Evolutionary conservation across 2,329 filamentous ascomycete genomes (phyloP).

Genomic region (Fonsecaea multimorphosa): DNA sequence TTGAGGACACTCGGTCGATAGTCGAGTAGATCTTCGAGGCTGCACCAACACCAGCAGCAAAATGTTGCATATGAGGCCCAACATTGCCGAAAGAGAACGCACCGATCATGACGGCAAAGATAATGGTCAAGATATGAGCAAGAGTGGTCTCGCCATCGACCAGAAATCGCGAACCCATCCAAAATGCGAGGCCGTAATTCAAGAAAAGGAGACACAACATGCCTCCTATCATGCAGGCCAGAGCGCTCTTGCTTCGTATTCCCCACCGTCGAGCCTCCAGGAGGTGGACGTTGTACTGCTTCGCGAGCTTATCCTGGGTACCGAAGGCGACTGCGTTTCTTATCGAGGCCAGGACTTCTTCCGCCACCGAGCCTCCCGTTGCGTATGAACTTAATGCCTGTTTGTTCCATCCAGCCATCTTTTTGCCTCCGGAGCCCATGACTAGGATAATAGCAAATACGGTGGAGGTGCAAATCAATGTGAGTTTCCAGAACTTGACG

Average conservation of each 20-base stretch:
- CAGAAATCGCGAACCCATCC: constrained; percentile 78
- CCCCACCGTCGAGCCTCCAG: constrained; percentile 75
- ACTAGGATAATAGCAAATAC: constrained; percentile 78
- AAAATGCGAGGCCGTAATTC: constrained; percentile 87
- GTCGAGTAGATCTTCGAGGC: constrained; percentile 92
- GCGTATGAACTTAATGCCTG: constrained; percentile 79
- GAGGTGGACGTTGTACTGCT: constrained; percentile 80
- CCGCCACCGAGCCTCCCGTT: constrained; percentile 82
- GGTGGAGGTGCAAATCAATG: constrained; percentile 82
- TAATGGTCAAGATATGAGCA: constrained; percentile 77
- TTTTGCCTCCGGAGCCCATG: constrained; percentile 74
- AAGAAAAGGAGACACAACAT: constrained; percentile 86
- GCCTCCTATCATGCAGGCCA: constrained; percentile 78
- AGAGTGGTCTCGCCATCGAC: constrained; percentile 70
- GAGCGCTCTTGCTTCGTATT: constrained; percentile 72
- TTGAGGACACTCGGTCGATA: constrained; percentile 83
- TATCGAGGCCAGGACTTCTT: constrained; percentile 93
- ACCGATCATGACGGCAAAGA: constrained; percentile 91
- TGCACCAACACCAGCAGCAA: constrained; percentile 80
- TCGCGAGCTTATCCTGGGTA: constrained; percentile 88
- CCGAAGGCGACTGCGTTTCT: constrained; percentile 92
- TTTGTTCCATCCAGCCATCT: constrained; percentile 83
- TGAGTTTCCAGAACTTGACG: constrained; percentile 89
- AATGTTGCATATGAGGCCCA: constrained; percentile 83
- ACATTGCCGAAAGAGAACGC: constrained; percentile 90